phyloP scores from a whole-genome alignment of 2,329 filamentous ascomycete species.

The Aschersonia sp. region DNA sequence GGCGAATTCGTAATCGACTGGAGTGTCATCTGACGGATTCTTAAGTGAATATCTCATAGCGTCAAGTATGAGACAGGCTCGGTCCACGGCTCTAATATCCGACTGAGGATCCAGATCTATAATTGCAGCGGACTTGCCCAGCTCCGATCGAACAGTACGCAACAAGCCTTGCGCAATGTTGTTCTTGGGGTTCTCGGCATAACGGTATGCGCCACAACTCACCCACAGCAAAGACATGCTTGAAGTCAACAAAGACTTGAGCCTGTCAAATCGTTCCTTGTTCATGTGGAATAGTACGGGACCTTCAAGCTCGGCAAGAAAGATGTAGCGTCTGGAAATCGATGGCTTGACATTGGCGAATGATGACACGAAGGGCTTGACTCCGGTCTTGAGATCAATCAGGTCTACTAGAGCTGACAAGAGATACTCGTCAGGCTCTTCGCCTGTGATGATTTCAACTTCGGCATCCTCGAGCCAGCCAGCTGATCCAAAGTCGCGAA shows the following conservation, averaged over 20 bases:
- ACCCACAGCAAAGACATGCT: slow-evolving; percentile 25
- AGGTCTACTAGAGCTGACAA: background rate
- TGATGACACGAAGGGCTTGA: slow-evolving; percentile 5
- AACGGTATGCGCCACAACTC: slow-evolving; percentile 21
- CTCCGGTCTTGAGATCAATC: slow-evolving; percentile 7
- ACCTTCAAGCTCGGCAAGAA: slow-evolving; percentile 28
- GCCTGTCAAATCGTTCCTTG: slow-evolving; percentile 20
- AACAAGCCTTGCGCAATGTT: slow-evolving; percentile 32
- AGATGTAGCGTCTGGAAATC: slow-evolving; percentile 16
- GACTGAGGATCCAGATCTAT: slow-evolving; percentile 28
- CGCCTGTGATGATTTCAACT: background rate
- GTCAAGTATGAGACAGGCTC: slow-evolving; percentile 16
- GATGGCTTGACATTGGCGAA: slow-evolving; percentile 6
- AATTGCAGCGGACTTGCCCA: slow-evolving; percentile 27
- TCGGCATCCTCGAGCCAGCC: background rate
- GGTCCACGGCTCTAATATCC: slow-evolving; percentile 12
- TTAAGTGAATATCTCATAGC: slow-evolving; percentile 10
- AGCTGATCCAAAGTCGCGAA: no score
- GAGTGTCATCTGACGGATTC: slow-evolving; percentile 6
- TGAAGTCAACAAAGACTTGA: slow-evolving; percentile 20
- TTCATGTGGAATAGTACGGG: slow-evolving; percentile 27
- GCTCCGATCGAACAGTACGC: slow-evolving; percentile 31
- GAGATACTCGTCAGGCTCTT: background rate
- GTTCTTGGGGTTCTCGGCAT: slow-evolving; percentile 19
- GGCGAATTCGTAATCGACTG: slow-evolving; percentile 15